These are phyloP conservation scores for Naumovozyma baii DNA, from an alignment of 805 yeast species.

Conservation along the genomic window DNA sequence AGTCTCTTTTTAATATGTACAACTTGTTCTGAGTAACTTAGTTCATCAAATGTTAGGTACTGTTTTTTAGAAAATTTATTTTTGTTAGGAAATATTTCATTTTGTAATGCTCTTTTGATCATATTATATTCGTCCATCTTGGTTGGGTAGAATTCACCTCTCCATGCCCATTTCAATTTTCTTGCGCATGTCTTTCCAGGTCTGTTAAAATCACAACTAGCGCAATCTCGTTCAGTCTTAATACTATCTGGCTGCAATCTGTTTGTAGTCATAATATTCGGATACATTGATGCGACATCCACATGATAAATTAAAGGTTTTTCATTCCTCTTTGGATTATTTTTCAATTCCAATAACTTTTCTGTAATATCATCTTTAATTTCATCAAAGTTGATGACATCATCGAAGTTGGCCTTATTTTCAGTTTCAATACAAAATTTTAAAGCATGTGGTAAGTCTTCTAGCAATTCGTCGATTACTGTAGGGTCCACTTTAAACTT, in stretches of 20 bases:
- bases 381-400: conserved; percentile 73
- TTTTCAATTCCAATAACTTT: conserved; percentile 48
- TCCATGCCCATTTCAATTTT: conserved; percentile 91
- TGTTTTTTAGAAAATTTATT: conserved; percentile 47
- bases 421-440: conserved; percentile 80
- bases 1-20: conserved; percentile 63
- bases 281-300: conserved; percentile 99
- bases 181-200: conserved; percentile 94
- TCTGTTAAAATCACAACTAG: conserved; percentile 91
- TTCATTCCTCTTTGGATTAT: conserved; percentile 58
- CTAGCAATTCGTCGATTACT: conserved; percentile 70
- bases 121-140: conserved; percentile 82
- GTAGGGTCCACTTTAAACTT: conserved; percentile 72
- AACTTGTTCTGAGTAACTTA: conserved; percentile 71
- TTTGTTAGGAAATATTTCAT: conserved; percentile 63
- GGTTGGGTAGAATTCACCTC: conserved; percentile 93
- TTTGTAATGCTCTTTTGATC: conserved; percentile 75
- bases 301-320: conserved; percentile 89
- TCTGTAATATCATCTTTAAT: conserved; percentile 48
- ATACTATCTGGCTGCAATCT: conserved; percentile 96
- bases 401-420: conserved; percentile 58
- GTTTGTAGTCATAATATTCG: conserved; percentile 96
- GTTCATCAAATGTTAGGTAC: conserved; percentile 60
- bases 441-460: conserved; percentile 65
- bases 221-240: conserved; percentile 91